Evolutionary conservation across 2,329 filamentous ascomycete species (phyloP).

Genomic region (Colletotrichum sojae): DNA sequence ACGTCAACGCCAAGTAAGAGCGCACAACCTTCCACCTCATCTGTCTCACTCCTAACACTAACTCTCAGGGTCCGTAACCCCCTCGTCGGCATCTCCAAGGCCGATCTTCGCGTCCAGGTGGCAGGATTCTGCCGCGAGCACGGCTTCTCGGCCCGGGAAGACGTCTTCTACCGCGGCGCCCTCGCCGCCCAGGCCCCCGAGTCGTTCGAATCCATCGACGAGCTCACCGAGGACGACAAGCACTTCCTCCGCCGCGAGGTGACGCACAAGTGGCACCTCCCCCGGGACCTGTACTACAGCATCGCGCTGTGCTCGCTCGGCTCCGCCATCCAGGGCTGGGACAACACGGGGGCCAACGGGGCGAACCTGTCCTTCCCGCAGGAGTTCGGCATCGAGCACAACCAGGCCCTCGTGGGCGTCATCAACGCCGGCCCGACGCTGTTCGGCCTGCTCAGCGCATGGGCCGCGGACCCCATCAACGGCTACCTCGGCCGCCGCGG

Average conservation of each 20-base stretch:
- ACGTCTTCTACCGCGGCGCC: slow-evolving; percentile 48
- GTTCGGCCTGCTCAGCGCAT: slow-evolving; percentile 44
- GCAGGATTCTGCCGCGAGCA: slow-evolving; percentile 46
- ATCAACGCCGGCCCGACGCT: slow-evolving; percentile 61
- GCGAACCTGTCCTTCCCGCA: slow-evolving; percentile 56
- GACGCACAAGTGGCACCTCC: slow-evolving; percentile 49
- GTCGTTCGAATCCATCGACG: slow-evolving; percentile 42
- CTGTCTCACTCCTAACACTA: not conserved
- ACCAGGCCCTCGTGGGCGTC: slow-evolving; percentile 69
- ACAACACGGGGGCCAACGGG: slow-evolving; percentile 58
- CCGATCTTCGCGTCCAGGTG: slow-evolving; percentile 44
- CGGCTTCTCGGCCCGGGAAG: slow-evolving; percentile 46
- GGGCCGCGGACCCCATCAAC: slow-evolving; percentile 55
- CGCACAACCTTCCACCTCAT: not conserved
- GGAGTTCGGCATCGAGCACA: slow-evolving; percentile 52
- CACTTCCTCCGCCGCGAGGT: slow-evolving; percentile 44
- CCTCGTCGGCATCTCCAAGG: slow-evolving; percentile 44
- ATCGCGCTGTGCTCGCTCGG: slow-evolving; percentile 50
- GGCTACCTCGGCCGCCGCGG: slow-evolving; percentile 47
- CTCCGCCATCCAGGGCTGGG: slow-evolving; percentile 58
- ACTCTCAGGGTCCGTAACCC: slow-evolving; percentile 47
- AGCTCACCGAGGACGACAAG: slow-evolving; percentile 46
- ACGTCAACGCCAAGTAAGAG: slow-evolving; percentile 50
- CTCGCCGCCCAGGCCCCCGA: slow-evolving; percentile 47
- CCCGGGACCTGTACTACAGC: slow-evolving; percentile 46